Conservation (phyloP, 148 eudicot genomes). For the Heliamphora exappendiculata region DNA sequence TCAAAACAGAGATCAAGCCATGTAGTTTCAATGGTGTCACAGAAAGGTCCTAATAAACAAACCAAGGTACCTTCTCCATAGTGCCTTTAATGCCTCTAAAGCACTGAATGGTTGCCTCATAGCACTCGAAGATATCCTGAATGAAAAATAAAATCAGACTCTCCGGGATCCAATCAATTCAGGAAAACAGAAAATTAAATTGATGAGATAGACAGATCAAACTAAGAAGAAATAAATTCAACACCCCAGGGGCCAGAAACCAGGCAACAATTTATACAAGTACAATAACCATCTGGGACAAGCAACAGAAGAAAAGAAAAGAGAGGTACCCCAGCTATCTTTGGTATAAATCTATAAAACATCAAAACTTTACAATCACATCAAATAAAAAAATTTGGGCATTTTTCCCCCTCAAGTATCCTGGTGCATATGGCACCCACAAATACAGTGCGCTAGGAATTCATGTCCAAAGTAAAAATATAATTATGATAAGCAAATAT, state of each 20-base stretch:
- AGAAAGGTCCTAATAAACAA: constrained; percentile 58
- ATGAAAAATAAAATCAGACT: constrained; percentile 69
- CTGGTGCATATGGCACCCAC: constrained; percentile 14
- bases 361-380: constrained; percentile 21
- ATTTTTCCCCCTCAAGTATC: constrained; percentile 29
- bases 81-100: constrained; percentile 75
- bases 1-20: neutral
- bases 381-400: constrained; percentile 35
- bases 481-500: neutral
- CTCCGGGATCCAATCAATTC: constrained; percentile 30
- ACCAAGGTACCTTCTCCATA: constrained; percentile 93
- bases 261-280: constrained; percentile 17
- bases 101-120: constrained; percentile 72
- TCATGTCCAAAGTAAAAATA: constrained; percentile 19
- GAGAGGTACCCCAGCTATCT: constrained; percentile 14
- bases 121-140: constrained; percentile 65
- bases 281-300: neutral
- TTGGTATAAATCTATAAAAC: constrained; percentile 10
- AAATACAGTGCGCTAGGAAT: constrained; percentile 24
- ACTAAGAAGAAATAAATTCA: neutral
- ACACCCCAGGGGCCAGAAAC: constrained; percentile 29
- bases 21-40: constrained; percentile 29
- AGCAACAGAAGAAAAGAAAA: neutral
- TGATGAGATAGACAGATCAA: neutral
- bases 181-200: constrained; percentile 4